Evolutionary conservation across 202 grass and related monocot species (phyloP).

Genomic region (Schoenoplectus tabernaemontani): DNA sequence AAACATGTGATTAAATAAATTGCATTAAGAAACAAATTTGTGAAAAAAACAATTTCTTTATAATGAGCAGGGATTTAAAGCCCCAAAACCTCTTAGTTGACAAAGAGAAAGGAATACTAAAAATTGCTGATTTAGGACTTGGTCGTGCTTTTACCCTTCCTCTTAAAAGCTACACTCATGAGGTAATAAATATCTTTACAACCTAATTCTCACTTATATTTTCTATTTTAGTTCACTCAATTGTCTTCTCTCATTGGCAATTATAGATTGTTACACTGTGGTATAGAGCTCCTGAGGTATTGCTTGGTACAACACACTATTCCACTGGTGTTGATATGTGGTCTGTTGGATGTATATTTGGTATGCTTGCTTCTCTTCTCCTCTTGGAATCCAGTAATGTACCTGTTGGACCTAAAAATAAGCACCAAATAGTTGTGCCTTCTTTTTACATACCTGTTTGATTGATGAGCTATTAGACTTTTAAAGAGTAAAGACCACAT

Average conservation of each 20-base stretch:
- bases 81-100: conserved; percentile 89
- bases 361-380: conserved; percentile 33
- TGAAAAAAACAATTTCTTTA: neutral
- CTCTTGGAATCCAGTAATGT: neutral
- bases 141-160: conserved; percentile 74
- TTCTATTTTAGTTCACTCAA: neutral
- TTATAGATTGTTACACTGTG: conserved; percentile 90
- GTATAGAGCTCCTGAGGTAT: conserved; percentile 95
- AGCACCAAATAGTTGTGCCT: neutral
- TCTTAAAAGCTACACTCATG: conserved; percentile 85
- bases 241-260: neutral
- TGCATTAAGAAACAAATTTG: too few species aligned
- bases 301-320: conserved; percentile 76
- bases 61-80: conserved; percentile 53
- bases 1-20: conserved; percentile 79
- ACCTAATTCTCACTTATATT: too few species aligned
- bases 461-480: neutral
- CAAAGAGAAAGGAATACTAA: conserved; percentile 85
- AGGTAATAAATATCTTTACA: conserved; percentile 37
- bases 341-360: conserved; percentile 91
- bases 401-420: neutral
- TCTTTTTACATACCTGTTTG: neutral
- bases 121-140: conserved; percentile 87
- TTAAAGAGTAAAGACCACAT: neutral
- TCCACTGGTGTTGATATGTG: conserved; percentile 93